Base-by-base conservation (phyloP, 768 basidiomycete genomes). In the Suillus occidentalis region DNA sequence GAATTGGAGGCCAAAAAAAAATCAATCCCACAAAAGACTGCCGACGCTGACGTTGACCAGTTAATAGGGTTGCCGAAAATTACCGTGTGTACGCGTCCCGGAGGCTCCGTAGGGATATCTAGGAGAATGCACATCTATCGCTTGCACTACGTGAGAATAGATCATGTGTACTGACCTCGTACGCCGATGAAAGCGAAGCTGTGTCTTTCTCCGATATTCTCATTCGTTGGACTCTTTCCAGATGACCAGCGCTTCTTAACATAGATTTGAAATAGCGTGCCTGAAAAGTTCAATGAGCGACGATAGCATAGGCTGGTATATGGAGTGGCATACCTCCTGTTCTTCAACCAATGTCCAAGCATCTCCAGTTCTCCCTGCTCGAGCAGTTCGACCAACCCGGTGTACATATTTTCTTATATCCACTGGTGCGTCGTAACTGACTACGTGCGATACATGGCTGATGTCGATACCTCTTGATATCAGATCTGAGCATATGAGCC, bases 371-470 rank as follows among this genome's bases (percentile, higher is more conserved):
- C 91, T 83, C 9, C 97, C 97, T 4, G 97, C 97, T 60, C 97
- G 85, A 3, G 97, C 97, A 6, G 97, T 99, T 52, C 97, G 85
- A 25, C 97, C 97, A 10, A 96, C 97, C 61, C 97, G 90, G 76
- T 99, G 97, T 13, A 99, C 93, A 72, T 99, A 99, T 76, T 99
- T 99, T 60, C 94, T 86, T 87, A 98, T 95, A 75, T 99, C 97
- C n/a, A 97, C 85, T 10, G 97, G 96, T 2, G 87, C 89, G 73
- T 99, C 97, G 75, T 99, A 99, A 72, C 90, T 95, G 56, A 99
- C 86, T 37, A 99, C 97, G 75, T 97, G 92, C 3, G 89, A 86
- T 40, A 99, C 94, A 68, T 94, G 88, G 64, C 89, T 91, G 64
- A 99, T 92, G 72, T 99, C 97, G 65, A 98, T 95, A 13, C 97